phyloP scores from a whole-genome alignment of 2,329 filamentous ascomycete genomes.

The Exophiala sp. region DNA sequence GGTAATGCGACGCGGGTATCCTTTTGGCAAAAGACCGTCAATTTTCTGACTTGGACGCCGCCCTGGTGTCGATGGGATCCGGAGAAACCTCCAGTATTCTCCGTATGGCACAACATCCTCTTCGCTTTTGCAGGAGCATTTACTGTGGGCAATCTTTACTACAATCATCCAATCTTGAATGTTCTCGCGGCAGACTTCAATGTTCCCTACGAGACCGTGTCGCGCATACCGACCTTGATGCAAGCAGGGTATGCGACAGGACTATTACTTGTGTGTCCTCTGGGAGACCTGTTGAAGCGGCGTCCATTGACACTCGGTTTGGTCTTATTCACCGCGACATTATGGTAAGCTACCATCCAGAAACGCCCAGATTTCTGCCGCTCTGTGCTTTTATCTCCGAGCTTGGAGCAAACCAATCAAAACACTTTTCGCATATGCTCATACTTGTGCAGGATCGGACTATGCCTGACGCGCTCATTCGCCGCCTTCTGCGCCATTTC shows the following conservation, averaged over 20 bases:
- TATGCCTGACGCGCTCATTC: slow-evolving; percentile 67
- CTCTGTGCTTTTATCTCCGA: background rate
- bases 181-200: slow-evolving; percentile 68
- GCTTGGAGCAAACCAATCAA: background rate
- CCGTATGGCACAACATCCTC: slow-evolving; percentile 61
- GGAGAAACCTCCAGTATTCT: slow-evolving; percentile 64
- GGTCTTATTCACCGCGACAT: slow-evolving; percentile 63
- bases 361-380: background rate
- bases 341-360: slow-evolving; percentile 50
- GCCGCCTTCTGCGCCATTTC: slow-evolving; percentile 64
- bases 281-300: slow-evolving; percentile 67
- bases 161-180: slow-evolving; percentile 68
- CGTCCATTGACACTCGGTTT: slow-evolving; percentile 64
- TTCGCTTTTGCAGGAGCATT: slow-evolving; percentile 49
- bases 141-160: slow-evolving; percentile 74
- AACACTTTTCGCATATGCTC: background rate
- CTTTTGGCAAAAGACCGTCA: slow-evolving; percentile 5
- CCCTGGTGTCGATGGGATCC: slow-evolving; percentile 66
- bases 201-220: slow-evolving; percentile 65
- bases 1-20: background rate
- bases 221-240: slow-evolving; percentile 68
- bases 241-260: slow-evolving; percentile 77
- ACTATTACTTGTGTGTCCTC: slow-evolving; percentile 68
- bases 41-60: slow-evolving; percentile 53
- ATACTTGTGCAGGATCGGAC: slow-evolving; percentile 45